These are phyloP conservation scores for Solanum lignicaule DNA, from an alignment of 257 asterid genomes.

Conservation along the genomic window DNA sequence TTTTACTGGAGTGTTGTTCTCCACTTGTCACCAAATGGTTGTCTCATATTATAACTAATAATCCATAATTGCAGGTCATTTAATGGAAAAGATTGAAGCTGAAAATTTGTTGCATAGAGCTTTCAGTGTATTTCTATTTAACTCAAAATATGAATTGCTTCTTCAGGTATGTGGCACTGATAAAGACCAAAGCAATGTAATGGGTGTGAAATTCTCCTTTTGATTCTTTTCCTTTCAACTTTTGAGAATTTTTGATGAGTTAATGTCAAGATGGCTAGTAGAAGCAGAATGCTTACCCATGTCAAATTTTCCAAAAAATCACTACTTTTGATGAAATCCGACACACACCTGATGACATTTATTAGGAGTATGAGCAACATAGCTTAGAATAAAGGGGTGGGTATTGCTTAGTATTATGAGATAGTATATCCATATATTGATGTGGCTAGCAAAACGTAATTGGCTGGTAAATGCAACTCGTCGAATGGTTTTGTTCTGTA, in stretches of 20 bases:
- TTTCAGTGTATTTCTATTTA: constrained; percentile 86
- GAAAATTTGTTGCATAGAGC: constrained; percentile 80
- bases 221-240: not conserved
- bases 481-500: not conserved
- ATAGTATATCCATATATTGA: not conserved
- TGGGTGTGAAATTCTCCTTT: not conserved
- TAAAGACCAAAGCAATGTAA: not conserved
- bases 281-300: not conserved
- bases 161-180: constrained; percentile 61
- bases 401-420: not conserved
- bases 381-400: not conserved
- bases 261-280: not conserved
- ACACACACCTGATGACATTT: no score
- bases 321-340: no score
- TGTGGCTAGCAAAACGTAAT: not conserved
- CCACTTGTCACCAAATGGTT: not conserved
- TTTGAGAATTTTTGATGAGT: not conserved
- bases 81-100: constrained; percentile 83
- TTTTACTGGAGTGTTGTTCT: not conserved
- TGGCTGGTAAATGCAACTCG: not conserved
- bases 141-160: constrained; percentile 78
- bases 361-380: no score
- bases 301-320: no score
- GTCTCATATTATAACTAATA: not conserved
- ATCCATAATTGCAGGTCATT: constrained; percentile 55